Evolutionary conservation across 257 asterid genomes (phyloP).

Genomic region (Fraxinus cuspidata): DNA sequence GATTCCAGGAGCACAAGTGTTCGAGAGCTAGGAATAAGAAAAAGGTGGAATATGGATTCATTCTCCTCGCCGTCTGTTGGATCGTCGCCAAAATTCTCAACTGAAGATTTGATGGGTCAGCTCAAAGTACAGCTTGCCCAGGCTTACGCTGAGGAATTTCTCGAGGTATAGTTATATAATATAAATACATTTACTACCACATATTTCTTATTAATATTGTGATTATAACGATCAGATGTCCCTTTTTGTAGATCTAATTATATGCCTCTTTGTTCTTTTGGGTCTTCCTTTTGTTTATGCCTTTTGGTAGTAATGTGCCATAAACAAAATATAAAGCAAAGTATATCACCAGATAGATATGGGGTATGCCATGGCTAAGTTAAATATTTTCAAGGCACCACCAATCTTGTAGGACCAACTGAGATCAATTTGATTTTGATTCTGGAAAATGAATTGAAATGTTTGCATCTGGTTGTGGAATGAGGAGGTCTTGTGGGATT

Average conservation of each 20-base stretch:
- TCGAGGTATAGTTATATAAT: neutral
- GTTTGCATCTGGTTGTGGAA: neutral
- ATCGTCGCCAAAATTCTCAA: slow-evolving; percentile 45
- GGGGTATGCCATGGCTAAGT: neutral
- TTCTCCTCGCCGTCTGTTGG: slow-evolving; percentile 69
- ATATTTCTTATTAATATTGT: neutral
- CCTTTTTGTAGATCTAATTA: neutral
- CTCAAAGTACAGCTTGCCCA: neutral
- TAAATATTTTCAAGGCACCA: neutral
- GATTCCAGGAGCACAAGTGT: neutral
- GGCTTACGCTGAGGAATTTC: neutral
- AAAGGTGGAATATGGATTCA: slow-evolving; percentile 53
- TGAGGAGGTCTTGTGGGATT: neutral
- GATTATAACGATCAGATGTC: neutral
- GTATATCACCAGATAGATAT: neutral
- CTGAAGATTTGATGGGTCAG: slow-evolving; percentile 41
- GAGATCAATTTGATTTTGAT: neutral
- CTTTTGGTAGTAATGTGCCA: neutral
- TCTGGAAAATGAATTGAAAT: neutral
- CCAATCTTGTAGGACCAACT: neutral
- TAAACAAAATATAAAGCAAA: neutral
- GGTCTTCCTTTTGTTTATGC: neutral
- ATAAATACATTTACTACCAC: neutral
- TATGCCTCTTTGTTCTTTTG: neutral
- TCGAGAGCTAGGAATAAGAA: neutral